phyloP scores from a whole-genome alignment of 2,329 filamentous ascomycete genomes.

The Proliferodiscus dingleyae region DNA sequence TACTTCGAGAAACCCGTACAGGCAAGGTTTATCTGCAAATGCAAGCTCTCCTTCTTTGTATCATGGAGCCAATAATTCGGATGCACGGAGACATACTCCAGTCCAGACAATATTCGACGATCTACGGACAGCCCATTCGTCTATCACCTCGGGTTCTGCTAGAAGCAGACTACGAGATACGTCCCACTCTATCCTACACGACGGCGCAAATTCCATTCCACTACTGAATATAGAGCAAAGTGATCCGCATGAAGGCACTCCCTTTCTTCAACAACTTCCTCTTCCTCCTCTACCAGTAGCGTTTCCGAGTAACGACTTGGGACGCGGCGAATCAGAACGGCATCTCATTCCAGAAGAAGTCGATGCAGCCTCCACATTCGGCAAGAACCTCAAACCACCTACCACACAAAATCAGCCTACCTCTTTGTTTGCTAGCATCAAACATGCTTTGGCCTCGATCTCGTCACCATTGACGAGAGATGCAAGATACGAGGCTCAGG shows the following conservation, averaged over 20 bases:
- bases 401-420: background rate
- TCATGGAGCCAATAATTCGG: conserved; percentile 1
- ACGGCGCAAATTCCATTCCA: conserved; percentile 19
- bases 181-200: conserved; percentile 6
- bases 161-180: conserved; percentile 11
- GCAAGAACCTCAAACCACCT: background rate
- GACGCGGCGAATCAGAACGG: background rate
- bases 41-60: conserved; percentile 1
- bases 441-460: conserved; percentile 2
- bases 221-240: conserved; percentile 13
- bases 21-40: background rate
- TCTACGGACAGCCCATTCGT: conserved; percentile 25
- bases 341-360: background rate
- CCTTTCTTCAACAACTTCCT: conserved; percentile 11
- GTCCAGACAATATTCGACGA: conserved; percentile 26
- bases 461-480: conserved; percentile 7
- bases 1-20: conserved; percentile 3
- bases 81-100: conserved; percentile 15
- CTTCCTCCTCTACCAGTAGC: conserved; percentile 12
- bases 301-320: conserved; percentile 1
- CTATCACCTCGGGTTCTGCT: conserved; percentile 26
- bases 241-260: conserved; percentile 1
- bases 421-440: conserved; percentile 6
- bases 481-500: background rate
- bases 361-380: background rate